Conservation (phyloP, 768 basidiomycete genomes). For the Auriscalpium vulgare region DNA sequence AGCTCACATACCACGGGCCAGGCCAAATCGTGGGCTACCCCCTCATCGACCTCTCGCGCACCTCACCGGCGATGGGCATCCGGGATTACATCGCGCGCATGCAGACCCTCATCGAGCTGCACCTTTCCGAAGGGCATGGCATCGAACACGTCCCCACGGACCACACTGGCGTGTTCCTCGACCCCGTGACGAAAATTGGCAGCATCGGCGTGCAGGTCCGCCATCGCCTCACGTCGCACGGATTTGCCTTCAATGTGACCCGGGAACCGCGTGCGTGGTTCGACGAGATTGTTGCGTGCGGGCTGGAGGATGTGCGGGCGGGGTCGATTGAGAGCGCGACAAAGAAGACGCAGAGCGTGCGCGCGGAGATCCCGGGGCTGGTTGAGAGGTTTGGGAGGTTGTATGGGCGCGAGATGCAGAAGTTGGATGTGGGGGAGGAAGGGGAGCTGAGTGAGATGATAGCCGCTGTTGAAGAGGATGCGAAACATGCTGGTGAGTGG, state of each 20-base stretch:
- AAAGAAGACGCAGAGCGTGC: slow-evolving; percentile 32
- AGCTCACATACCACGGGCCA: slow-evolving; percentile 95
- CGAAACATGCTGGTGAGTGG: background rate
- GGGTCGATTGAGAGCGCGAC: slow-evolving; percentile 50
- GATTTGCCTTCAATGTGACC: slow-evolving; percentile 89
- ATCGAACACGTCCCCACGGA: slow-evolving; percentile 53
- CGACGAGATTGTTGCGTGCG: slow-evolving; percentile 82
- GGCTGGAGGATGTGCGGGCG: slow-evolving; percentile 75
- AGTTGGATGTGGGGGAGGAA: slow-evolving; percentile 16
- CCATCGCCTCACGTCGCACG: slow-evolving; percentile 90
- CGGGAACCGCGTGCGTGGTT: slow-evolving; percentile 82
- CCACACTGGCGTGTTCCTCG: slow-evolving; percentile 87
- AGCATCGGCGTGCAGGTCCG: slow-evolving; percentile 97
- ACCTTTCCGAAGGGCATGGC: slow-evolving; percentile 55
- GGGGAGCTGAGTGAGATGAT: slow-evolving; percentile 20
- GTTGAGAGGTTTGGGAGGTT: slow-evolving; percentile 21
- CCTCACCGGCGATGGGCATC: slow-evolving; percentile 60
- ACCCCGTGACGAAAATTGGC: slow-evolving; percentile 74
- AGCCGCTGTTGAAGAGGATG: slow-evolving; percentile 17
- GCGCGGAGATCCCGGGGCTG: slow-evolving; percentile 45
- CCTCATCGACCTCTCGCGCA: slow-evolving; percentile 79
- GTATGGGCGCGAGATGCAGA: slow-evolving; percentile 23
- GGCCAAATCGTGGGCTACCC: slow-evolving; percentile 97
- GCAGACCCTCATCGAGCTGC: slow-evolving; percentile 59
- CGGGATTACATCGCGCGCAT: slow-evolving; percentile 82